Conservation (phyloP, 352 stramenopile genomes). For the Phytophthora sansomeana region DNA sequence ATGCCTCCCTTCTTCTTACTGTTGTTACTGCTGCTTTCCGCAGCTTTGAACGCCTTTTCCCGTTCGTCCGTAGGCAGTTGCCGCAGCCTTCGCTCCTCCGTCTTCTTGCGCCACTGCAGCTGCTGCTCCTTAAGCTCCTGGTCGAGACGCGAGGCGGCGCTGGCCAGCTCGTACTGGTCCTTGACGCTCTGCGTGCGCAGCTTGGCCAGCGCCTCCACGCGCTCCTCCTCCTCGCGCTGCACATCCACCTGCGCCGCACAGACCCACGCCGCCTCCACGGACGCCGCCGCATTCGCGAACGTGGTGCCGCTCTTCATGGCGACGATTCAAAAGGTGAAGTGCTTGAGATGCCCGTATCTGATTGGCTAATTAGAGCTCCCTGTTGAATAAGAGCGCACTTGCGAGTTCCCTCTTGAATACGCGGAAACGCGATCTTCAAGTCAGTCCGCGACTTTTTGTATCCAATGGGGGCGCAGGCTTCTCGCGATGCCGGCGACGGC, state of each 20-base stretch:
- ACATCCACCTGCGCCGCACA: conserved; percentile 63
- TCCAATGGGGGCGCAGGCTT: conserved; percentile 37
- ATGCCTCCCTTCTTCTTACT: conserved; percentile 39
- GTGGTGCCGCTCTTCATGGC: conserved; percentile 42
- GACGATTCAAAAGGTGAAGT: conserved; percentile 6
- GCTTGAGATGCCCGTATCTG: neutral
- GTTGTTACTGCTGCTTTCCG: conserved; percentile 35
- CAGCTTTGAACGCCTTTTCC: conserved; percentile 14
- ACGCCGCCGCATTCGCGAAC: conserved; percentile 42
- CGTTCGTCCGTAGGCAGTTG: conserved; percentile 12
- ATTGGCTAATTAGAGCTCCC: neutral
- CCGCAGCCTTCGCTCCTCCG: conserved; percentile 17
- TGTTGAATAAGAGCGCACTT: neutral
- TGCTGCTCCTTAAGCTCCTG: conserved; percentile 60
- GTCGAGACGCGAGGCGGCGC: conserved; percentile 49
- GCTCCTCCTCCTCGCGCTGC: conserved; percentile 59
- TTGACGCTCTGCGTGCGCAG: conserved; percentile 34
- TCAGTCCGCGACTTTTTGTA: neutral
- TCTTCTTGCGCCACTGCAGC: conserved; percentile 46
- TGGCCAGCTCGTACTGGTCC: conserved; percentile 64
- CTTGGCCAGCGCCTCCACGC: conserved; percentile 17
- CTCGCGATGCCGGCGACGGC: conserved; percentile 13
- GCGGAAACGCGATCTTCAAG: neutral
- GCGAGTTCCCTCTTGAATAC: no score
- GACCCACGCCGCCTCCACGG: conserved; percentile 66